These are phyloP conservation scores for Cenchrus fungigraminus DNA, from an alignment of 176 grass and related monocot genomes.

Conservation along the genomic window DNA sequence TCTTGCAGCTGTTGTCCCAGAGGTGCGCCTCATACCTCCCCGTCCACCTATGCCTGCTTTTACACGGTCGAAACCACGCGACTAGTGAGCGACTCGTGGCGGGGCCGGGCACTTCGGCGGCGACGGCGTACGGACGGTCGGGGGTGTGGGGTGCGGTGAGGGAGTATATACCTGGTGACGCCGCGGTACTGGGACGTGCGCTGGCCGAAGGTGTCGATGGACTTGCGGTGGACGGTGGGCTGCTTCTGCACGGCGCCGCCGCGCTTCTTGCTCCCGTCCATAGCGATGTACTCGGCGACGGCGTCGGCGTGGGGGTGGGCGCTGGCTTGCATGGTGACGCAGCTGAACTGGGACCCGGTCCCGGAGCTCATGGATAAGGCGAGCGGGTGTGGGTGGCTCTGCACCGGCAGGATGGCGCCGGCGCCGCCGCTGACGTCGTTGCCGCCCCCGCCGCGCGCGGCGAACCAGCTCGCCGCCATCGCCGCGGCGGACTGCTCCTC, in stretches of 20 bases:
- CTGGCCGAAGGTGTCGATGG: constrained; percentile 97
- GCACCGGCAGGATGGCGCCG: constrained; percentile 38
- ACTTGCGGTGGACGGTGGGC: constrained; percentile 86
- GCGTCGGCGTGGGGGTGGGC: not conserved
- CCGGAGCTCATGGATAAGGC: constrained; percentile 91
- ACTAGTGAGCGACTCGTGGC: not conserved
- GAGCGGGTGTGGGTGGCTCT: constrained; percentile 60
- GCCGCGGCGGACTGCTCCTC: constrained; percentile 44
- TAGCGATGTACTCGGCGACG: constrained; percentile 50
- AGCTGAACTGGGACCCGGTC: constrained; percentile 76
- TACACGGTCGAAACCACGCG: constrained; percentile 31
- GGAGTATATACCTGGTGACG: constrained; percentile 76
- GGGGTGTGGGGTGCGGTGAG: not conserved
- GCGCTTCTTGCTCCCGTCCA: constrained; percentile 77
- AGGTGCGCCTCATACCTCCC: constrained; percentile 99
- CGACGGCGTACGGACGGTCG: not conserved
- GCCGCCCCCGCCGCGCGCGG: not conserved
- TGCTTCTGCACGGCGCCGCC: constrained; percentile 63
- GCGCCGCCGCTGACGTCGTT: not conserved
- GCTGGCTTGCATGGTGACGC: constrained; percentile 58
- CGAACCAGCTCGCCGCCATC: constrained; percentile 37
- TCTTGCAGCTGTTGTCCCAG: constrained; percentile 99
- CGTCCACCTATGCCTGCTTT: constrained; percentile 98
- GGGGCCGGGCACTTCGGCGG: too few species aligned
- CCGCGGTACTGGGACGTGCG: constrained; percentile 96